Evolutionary conservation across 2,329 filamentous ascomycete genomes (phyloP).

Genomic region (Albifimbria verrucaria): DNA sequence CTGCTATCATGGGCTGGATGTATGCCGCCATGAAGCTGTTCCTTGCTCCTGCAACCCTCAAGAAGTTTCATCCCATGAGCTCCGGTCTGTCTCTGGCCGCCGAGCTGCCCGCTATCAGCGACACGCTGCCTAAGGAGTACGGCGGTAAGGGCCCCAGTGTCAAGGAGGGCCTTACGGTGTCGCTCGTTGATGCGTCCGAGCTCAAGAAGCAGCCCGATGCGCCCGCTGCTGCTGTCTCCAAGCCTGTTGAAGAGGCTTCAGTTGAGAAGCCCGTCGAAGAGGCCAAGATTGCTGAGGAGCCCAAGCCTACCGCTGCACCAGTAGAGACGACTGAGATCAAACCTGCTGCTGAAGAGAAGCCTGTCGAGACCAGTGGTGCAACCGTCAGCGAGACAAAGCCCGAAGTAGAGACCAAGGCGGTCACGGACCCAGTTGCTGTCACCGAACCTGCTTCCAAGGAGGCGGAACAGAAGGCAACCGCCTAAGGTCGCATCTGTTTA

Average conservation of each 20-base stretch:
- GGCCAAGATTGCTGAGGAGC: slow-evolving; percentile 1
- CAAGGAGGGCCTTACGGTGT: slow-evolving; percentile 31
- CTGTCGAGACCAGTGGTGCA: background rate
- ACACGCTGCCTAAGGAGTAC: slow-evolving; percentile 70
- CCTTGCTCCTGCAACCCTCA: slow-evolving; percentile 67
- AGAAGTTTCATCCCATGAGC: slow-evolving; percentile 75
- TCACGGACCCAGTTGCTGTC: background rate
- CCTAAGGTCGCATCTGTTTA: too few relatives aligned
- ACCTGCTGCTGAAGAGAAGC: background rate
- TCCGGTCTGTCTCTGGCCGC: slow-evolving; percentile 68
- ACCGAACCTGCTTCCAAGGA: slow-evolving; percentile 4
- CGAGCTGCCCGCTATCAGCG: slow-evolving; percentile 56
- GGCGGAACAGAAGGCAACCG: background rate
- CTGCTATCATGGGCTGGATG: slow-evolving; percentile 85
- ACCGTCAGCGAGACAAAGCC: slow-evolving; percentile 2
- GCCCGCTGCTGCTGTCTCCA: slow-evolving; percentile 7
- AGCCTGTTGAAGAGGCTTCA: slow-evolving; percentile 7
- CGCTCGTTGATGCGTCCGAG: slow-evolving; percentile 17
- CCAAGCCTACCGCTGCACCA: slow-evolving; percentile 4
- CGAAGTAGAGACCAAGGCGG: background rate
- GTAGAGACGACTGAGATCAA: background rate
- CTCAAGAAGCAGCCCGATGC: slow-evolving; percentile 6
- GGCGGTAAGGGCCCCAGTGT: slow-evolving; percentile 64
- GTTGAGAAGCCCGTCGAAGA: slow-evolving; percentile 5
- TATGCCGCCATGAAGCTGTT: slow-evolving; percentile 74